Base-by-base conservation (phyloP, 2,329 filamentous ascomycete genomes). In the Aspergillus oerlinghausenensis region DNA sequence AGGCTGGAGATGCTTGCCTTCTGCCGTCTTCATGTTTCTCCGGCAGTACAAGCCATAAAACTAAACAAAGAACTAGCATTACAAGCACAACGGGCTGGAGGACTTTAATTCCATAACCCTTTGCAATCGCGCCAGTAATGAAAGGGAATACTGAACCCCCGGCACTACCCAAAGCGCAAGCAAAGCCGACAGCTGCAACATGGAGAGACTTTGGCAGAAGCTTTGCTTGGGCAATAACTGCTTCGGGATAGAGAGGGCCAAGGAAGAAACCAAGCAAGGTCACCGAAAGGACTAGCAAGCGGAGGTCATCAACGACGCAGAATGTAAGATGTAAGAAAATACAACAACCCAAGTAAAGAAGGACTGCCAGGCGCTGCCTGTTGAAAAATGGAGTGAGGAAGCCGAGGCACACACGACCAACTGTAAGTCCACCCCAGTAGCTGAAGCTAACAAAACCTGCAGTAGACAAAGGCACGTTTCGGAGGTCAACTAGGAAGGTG, bases 361-460 rank as follows among this genome's bases (percentile, higher is more conserved):
- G 72, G 52, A 87, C 80, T 50, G 84, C 82, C 11, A 81, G 69
- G 65, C 86, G 88, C 74, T 92, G 89, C 4, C 26, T 29, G 1
- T 89, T 88, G 19, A 90, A 77, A 2, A 81, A 77, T 6, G 84
- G 84, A 2, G 89, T 92, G 3, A 91, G 75, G 63, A 92, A 92
- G 0, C 88, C 88, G 14, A 94, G 75, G 0, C 85, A 70, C 6
- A 92, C 77, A 2, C 90, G 79, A 0, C 90, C 90, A 0, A 90
- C 68, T 0, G 89, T 91, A 61, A 92, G 79, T 0, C 90, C 90
- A 35, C 89, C 81, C 90, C 90, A 94, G 75, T 92, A 93, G 0
- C 87, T 84, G 0, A 88, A 91, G 1, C 84, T 85, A 0, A 83
- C 84, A 71, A 92, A 82, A 2, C 89, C 89, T 19, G 86, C 84